Conservation (phyloP, 2,329 filamentous ascomycete species). For the Fusarium sp. region DNA sequence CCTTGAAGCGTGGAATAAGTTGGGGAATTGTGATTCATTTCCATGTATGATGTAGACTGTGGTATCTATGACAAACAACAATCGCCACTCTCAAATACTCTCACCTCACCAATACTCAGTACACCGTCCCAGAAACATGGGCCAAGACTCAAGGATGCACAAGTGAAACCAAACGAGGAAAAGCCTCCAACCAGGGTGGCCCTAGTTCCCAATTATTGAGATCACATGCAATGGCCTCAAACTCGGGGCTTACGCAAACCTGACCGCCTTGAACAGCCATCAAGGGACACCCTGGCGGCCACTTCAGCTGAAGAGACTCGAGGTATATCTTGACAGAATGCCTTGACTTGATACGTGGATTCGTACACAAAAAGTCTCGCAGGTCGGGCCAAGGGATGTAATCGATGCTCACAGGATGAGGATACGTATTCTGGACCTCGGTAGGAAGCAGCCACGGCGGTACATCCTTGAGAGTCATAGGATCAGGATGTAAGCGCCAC, state of each 20-base stretch:
- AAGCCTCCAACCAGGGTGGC: slow-evolving; percentile 36
- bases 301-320: slow-evolving; percentile 32
- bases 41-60: not conserved
- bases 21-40: not conserved
- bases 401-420: slow-evolving; percentile 40
- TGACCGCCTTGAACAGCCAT: slow-evolving; percentile 17
- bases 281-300: slow-evolving; percentile 33
- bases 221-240: slow-evolving; percentile 38
- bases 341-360: slow-evolving; percentile 29
- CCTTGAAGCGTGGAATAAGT: not conserved
- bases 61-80: not conserved
- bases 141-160: slow-evolving; percentile 9
- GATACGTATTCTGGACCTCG: slow-evolving; percentile 35
- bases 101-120: not conserved
- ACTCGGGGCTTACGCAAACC: slow-evolving; percentile 37
- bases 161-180: slow-evolving; percentile 35
- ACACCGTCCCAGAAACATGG: not conserved
- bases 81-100: not conserved
- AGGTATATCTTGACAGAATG: slow-evolving; percentile 41
- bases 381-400: slow-evolving; percentile 42
- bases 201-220: slow-evolving; percentile 39
- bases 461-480: slow-evolving; percentile 34
- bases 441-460: slow-evolving; percentile 38
- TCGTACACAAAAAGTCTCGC: slow-evolving; percentile 37
- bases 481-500: slow-evolving; percentile 42